phyloP scores from a whole-genome alignment of 306 rosid species.

The Mimosa bimucronata region DNA sequence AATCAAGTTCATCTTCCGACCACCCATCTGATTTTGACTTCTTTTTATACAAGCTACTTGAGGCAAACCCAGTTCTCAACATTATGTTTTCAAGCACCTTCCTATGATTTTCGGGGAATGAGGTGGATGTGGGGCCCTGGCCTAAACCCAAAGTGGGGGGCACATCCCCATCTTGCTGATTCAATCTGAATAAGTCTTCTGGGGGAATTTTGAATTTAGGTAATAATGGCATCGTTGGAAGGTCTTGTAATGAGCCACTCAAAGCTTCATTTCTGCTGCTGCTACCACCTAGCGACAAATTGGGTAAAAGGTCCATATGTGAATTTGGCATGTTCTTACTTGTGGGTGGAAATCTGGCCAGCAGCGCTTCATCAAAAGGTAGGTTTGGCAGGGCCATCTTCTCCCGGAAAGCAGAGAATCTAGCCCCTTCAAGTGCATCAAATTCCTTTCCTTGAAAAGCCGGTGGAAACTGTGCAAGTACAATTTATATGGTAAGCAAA shows the following conservation, averaged over 20 bases:
- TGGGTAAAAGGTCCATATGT: constrained; percentile 77
- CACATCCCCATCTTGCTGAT: constrained; percentile 74
- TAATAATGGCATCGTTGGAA: constrained; percentile 69
- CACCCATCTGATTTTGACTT: constrained; percentile 78
- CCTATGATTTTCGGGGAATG: constrained; percentile 92
- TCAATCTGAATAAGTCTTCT: constrained; percentile 72
- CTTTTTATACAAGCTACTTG: constrained; percentile 56
- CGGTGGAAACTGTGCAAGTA: constrained; percentile 53
- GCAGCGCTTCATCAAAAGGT: constrained; percentile 83
- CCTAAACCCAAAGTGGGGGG: constrained; percentile 81
- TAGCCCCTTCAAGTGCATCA: constrained; percentile 53
- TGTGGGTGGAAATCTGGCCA: constrained; percentile 75
- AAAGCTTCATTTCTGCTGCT: constrained; percentile 69
- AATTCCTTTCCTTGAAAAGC: constrained; percentile 53
- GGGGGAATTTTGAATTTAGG: constrained; percentile 80
- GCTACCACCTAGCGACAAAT: constrained; percentile 74
- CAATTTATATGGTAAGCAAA: constrained; percentile 27
- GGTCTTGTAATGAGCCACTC: constrained; percentile 67
- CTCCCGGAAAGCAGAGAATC: constrained; percentile 72
- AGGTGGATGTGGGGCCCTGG: constrained; percentile 66
- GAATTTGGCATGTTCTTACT: constrained; percentile 60
- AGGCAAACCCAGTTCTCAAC: constrained; percentile 90
- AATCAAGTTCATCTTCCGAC: constrained; percentile 99
- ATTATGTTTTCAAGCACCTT: constrained; percentile 98
- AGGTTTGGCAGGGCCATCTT: constrained; percentile 73